Conservation (phyloP, 768 basidiomycete species). For the Sarcomyxa edulis region DNA sequence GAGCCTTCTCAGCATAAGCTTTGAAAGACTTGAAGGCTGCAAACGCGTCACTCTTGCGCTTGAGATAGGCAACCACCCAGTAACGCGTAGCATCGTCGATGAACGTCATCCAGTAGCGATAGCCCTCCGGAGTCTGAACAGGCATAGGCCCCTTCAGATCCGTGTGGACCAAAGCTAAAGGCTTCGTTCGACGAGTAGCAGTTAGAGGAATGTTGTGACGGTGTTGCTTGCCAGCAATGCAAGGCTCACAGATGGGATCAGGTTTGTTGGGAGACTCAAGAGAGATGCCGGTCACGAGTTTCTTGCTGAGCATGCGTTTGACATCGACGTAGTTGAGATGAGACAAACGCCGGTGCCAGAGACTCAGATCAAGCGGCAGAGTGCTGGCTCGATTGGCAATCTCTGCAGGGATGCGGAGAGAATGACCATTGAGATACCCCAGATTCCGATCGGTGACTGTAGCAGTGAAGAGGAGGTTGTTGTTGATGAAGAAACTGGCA, state of each 20-base stretch:
- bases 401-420: constrained; percentile 1
- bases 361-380: constrained; percentile 14
- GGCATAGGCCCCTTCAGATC: constrained; percentile 19
- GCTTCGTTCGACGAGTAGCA: not conserved
- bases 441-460: constrained; percentile 15
- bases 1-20: constrained; percentile 23
- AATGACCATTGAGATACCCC: constrained; percentile 17
- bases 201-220: constrained; percentile 10
- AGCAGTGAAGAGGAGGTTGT: constrained; percentile 13
- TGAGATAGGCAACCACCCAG: constrained; percentile 9
- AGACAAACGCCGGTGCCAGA: constrained; percentile 24
- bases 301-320: constrained; percentile 6
- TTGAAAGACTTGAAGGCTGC: constrained; percentile 25
- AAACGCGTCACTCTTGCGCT: constrained; percentile 18
- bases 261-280: constrained; percentile 12
- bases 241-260: constrained; percentile 27
- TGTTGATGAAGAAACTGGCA: constrained; percentile 4
- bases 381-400: constrained; percentile 10
- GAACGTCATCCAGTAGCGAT: constrained; percentile 13
- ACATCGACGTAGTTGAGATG: constrained; percentile 20
- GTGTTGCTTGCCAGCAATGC: constrained; percentile 22
- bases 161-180: constrained; percentile 8
- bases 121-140: constrained; percentile 6
- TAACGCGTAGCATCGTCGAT: constrained; percentile 10
- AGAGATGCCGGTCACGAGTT: constrained; percentile 17